Conservation (phyloP, 2,329 filamentous ascomycete species). For the Colletotrichum tropicale region DNA sequence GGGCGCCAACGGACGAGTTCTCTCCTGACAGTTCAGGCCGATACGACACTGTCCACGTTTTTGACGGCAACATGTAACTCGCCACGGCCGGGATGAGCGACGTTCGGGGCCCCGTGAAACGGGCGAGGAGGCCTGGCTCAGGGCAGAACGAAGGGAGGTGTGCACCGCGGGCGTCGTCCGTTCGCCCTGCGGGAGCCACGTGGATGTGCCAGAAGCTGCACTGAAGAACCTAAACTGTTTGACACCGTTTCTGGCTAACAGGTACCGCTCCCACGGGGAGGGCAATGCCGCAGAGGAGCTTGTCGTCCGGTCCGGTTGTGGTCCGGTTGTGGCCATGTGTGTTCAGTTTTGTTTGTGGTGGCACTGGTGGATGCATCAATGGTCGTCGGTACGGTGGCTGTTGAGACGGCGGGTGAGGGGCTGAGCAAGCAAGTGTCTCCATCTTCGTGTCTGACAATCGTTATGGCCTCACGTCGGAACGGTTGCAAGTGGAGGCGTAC, state of each 20-base stretch:
- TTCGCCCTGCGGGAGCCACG: constrained; percentile 3
- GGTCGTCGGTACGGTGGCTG: neutral
- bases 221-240: constrained; percentile 14
- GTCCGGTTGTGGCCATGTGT: neutral
- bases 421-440: neutral
- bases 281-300: neutral
- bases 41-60: constrained; percentile 13
- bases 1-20: neutral
- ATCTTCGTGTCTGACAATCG: neutral
- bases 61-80: constrained; percentile 12
- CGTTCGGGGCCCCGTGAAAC: constrained; percentile 1
- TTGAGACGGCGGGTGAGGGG: neutral
- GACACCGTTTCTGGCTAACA: neutral
- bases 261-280: neutral
- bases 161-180: neutral
- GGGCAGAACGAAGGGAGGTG: neutral
- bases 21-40: neutral
- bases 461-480: neutral
- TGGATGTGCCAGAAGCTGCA: constrained; percentile 12
- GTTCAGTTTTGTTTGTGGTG: neutral
- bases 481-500: neutral
- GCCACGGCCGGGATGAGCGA: neutral
- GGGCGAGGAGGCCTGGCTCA: neutral
- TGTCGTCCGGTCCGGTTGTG: neutral
- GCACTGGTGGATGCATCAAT: neutral